These are phyloP conservation scores for Carex arenaria DNA, from an alignment of 202 grass and related monocot species.

Conservation along the genomic window DNA sequence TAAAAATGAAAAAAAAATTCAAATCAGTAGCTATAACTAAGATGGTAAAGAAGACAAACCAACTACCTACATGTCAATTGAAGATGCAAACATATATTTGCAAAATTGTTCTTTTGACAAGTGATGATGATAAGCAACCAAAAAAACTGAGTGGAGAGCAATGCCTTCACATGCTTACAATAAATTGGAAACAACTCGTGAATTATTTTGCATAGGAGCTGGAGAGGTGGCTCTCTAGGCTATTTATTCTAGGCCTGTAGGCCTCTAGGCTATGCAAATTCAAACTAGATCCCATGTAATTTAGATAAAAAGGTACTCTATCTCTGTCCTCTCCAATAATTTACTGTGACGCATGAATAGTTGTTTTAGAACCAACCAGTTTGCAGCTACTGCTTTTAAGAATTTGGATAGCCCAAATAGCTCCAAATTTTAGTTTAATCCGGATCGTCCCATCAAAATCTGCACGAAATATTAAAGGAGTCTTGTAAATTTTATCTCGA, in stretches of 20 bases:
- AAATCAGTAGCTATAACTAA: not conserved
- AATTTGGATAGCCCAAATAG: not conserved
- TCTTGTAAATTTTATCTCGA: too few relatives aligned
- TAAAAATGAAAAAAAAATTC: not conserved
- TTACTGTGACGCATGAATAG: not conserved
- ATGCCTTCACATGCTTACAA: not conserved
- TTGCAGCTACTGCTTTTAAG: not conserved
- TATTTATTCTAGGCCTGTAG: too few relatives aligned
- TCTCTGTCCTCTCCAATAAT: not conserved
- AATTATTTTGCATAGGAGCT: not conserved
- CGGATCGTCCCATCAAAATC: too few relatives aligned
- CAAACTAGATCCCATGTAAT: constrained; percentile 19
- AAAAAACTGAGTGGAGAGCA: not conserved
- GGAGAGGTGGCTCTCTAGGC: not conserved
- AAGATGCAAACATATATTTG: not conserved
- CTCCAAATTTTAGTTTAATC: too few relatives aligned
- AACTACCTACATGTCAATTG: not conserved
- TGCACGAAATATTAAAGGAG: too few relatives aligned
- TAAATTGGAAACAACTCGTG: not conserved
- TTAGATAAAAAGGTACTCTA: not conserved
- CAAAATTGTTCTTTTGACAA: not conserved
- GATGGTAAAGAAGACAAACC: not conserved
- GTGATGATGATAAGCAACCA: not conserved
- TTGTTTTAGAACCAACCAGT: not conserved
- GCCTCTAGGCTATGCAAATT: not conserved